These are phyloP conservation scores for Penicillium lagena DNA, from an alignment of 495 filamentous ascomycete species.

Conservation along the genomic window DNA sequence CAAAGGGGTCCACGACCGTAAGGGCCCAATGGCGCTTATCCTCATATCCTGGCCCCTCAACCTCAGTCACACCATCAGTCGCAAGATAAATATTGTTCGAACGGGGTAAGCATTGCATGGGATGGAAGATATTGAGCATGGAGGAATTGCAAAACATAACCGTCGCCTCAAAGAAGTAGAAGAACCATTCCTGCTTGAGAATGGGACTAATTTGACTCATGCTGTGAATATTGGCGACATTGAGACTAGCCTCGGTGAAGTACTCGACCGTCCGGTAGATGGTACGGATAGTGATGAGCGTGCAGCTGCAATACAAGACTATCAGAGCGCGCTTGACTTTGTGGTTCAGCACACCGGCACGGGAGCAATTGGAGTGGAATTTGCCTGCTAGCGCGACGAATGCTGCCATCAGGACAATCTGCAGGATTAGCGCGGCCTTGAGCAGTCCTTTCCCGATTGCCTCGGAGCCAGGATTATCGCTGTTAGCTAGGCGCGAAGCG, in stretches of 20 bases:
- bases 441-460: constrained; percentile 54
- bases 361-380: constrained; percentile 56
- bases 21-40: constrained; percentile 46
- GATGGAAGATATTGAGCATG: constrained; percentile 58
- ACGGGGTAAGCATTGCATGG: constrained; percentile 52
- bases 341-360: constrained; percentile 41
- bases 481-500: constrained; percentile 53
- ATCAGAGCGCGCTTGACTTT: constrained; percentile 53
- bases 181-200: constrained; percentile 63
- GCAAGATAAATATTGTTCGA: constrained; percentile 60
- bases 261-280: constrained; percentile 66
- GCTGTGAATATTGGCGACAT: constrained; percentile 24
- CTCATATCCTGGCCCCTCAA: constrained; percentile 56
- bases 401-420: constrained; percentile 54
- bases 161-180: constrained; percentile 62
- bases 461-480: constrained; percentile 24
- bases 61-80: constrained; percentile 57
- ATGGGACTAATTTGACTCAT: constrained; percentile 39
- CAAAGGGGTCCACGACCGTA: constrained; percentile 64
- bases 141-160: constrained; percentile 59
- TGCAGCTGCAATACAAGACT: constrained; percentile 57
- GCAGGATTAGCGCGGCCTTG: constrained; percentile 61
- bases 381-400: constrained; percentile 52
- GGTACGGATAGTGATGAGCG: constrained; percentile 54
- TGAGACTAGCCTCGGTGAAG: constrained; percentile 37